Conservation (phyloP, 1,284 basidiomycete species). For the Tilletiopsis washingtonensis region DNA sequence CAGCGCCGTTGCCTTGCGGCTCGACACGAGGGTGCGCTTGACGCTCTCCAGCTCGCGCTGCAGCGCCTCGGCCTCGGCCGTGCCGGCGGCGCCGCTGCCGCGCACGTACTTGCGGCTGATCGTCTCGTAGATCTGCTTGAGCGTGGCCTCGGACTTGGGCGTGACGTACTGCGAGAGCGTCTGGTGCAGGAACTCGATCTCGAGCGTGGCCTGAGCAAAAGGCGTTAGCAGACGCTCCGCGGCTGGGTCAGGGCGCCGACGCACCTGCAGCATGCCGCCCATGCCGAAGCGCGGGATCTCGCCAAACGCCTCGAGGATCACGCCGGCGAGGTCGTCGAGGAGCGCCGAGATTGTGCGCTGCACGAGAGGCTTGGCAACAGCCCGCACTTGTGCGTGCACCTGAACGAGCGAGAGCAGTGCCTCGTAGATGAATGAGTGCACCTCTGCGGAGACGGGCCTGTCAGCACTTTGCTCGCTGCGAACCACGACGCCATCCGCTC, state of each 20-base stretch:
- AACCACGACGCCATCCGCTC: no score
- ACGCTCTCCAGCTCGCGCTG: constrained; percentile 72
- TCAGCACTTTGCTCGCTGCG: no score
- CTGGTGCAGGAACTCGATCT: constrained; percentile 98
- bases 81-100: constrained; percentile 4
- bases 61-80: constrained; percentile 49
- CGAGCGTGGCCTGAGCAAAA: constrained; percentile 79
- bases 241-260: no score
- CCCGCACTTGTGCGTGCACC: constrained; percentile 81
- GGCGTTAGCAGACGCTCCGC: background rate
- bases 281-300: constrained; percentile 84
- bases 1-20: constrained; percentile 79
- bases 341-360: constrained; percentile 72
- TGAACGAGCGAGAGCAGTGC: constrained; percentile 79
- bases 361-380: constrained; percentile 66
- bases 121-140: constrained; percentile 85
- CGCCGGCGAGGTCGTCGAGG: constrained; percentile 71
- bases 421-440: constrained; percentile 88
- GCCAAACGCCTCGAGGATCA: constrained; percentile 73
- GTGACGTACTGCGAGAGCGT: constrained; percentile 82
- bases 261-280: constrained; percentile 85
- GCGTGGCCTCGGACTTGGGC: constrained; percentile 65
- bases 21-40: constrained; percentile 78
- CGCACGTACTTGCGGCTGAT: constrained; percentile 75
- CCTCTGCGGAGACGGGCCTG: constrained; percentile 55